Evolutionary conservation across 2,329 filamentous ascomycete species (phyloP).

Genomic region (Pseudocercospora pini-densiflorae): DNA sequence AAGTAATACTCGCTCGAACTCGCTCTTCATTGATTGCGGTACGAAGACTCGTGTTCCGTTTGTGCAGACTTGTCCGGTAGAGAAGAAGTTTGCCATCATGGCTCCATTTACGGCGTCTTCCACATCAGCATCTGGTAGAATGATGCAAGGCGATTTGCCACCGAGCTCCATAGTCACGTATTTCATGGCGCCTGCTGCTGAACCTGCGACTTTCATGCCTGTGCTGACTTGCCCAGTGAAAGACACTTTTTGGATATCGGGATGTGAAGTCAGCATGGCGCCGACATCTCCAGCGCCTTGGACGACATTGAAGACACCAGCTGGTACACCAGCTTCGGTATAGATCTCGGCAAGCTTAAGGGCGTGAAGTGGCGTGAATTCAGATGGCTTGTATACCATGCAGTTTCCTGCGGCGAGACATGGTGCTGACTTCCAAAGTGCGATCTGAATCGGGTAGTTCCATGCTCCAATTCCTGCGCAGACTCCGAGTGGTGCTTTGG

Average conservation of each 20-base stretch:
- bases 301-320: conserved; percentile 85
- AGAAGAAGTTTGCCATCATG: conserved; percentile 95
- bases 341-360: conserved; percentile 77
- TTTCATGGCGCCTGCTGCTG: conserved; percentile 80
- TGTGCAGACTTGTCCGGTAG: conserved; percentile 88
- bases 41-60: conserved; percentile 91
- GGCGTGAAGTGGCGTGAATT: conserved; percentile 84
- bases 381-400: conserved; percentile 90
- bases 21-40: conserved; percentile 65
- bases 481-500: conserved; percentile 79
- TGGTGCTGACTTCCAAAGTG: conserved; percentile 85
- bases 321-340: conserved; percentile 75
- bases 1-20: conserved; percentile 71
- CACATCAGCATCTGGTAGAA: conserved; percentile 79
- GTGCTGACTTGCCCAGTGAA: conserved; percentile 89
- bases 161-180: conserved; percentile 92
- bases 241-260: conserved; percentile 78
- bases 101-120: conserved; percentile 84
- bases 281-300: conserved; percentile 81
- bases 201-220: conserved; percentile 77
- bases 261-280: conserved; percentile 73
- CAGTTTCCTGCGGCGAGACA: conserved; percentile 86
- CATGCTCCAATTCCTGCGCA: conserved; percentile 87
- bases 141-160: conserved; percentile 79
- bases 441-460: conserved; percentile 93